A percentile compares a stretch with the other conserved stretches of the same genome.
Conservation (phyloP, 345 rosid species). For the Gossypium rotundifolium region DNA sequence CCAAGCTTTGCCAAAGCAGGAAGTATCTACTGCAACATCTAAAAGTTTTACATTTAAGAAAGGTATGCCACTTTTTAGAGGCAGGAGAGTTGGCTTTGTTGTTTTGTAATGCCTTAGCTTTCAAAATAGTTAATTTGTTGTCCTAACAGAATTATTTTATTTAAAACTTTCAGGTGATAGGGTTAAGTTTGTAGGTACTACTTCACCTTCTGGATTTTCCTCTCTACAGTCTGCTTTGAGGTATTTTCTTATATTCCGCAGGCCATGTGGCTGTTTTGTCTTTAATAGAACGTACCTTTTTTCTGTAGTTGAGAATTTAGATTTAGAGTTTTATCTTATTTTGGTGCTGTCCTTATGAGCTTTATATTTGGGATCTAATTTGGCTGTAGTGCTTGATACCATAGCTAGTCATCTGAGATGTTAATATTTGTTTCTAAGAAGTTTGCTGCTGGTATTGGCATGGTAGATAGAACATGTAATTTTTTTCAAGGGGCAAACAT, state of each 20-base stretch:
- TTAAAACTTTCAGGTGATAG: constrained; percentile 71
- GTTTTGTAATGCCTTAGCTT: background rate
- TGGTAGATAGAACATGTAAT: background rate
- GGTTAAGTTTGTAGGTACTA: constrained; percentile 58
- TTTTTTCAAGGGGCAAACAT: background rate
- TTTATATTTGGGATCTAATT: background rate
- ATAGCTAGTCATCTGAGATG: background rate
- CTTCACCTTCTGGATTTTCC: constrained; percentile 44
- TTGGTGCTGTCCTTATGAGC: background rate
- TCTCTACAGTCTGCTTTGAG: constrained; percentile 43
- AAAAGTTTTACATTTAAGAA: constrained; percentile 69
- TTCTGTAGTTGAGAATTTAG: background rate
- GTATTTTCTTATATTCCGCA: constrained; percentile 23
- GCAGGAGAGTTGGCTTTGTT: background rate
- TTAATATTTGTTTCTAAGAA: background rate
- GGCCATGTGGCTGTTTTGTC: background rate
- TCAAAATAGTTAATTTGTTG: constrained; percentile 2
- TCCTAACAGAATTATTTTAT: constrained; percentile 15
- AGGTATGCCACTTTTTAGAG: constrained; percentile 41
- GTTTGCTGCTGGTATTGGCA: background rate
- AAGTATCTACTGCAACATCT: constrained; percentile 89
- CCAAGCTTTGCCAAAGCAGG: constrained; percentile 77
- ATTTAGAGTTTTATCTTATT: background rate
- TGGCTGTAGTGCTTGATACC: background rate
- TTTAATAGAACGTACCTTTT: background rate